These are phyloP conservation scores for Dioszegia aurantiaca DNA, from an alignment of 768 basidiomycete genomes.

Conservation along the genomic window DNA sequence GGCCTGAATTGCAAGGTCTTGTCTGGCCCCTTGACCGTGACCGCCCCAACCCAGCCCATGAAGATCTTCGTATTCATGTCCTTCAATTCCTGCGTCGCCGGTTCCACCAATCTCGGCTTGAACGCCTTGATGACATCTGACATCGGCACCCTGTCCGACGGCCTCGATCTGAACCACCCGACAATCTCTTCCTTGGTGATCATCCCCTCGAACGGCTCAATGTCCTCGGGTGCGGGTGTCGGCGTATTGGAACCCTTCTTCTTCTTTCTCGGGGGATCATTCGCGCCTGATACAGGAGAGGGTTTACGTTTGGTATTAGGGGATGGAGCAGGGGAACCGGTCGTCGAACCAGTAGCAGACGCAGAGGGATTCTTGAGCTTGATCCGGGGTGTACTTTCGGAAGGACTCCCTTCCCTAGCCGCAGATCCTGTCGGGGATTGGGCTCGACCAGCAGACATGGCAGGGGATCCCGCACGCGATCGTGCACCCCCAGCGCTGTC, in stretches of 20 bases:
- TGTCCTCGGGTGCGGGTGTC: slow-evolving; percentile 32
- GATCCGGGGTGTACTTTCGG: background rate
- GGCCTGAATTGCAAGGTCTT: slow-evolving; percentile 28
- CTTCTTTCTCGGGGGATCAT: slow-evolving; percentile 22
- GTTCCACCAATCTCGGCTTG: slow-evolving; percentile 23
- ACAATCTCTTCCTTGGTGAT: slow-evolving; percentile 37
- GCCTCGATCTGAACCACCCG: slow-evolving; percentile 28
- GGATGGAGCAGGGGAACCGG: slow-evolving; percentile 9
- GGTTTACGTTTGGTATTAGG: slow-evolving; percentile 25
- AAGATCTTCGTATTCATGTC: slow-evolving; percentile 35
- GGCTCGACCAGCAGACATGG: background rate
- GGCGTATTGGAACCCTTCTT: slow-evolving; percentile 38
- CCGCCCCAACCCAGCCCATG: slow-evolving; percentile 20
- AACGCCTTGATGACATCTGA: slow-evolving; percentile 27
- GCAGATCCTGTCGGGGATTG: background rate
- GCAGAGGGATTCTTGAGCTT: background rate
- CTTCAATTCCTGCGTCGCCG: slow-evolving; percentile 14
- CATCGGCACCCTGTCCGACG: slow-evolving; percentile 26
- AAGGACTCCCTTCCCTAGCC: background rate
- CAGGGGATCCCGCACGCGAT: background rate
- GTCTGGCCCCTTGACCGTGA: slow-evolving; percentile 21
- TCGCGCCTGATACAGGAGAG: slow-evolving; percentile 15
- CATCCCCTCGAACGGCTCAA: slow-evolving; percentile 34
- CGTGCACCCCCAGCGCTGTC: background rate
- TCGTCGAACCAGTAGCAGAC: background rate